Percentiles rank a stretch among this genome's conserved stretches.
These are phyloP conservation scores for Chaetomium sp. DNA, from an alignment of 2,329 filamentous ascomycete genomes.

Conservation along the genomic window DNA sequence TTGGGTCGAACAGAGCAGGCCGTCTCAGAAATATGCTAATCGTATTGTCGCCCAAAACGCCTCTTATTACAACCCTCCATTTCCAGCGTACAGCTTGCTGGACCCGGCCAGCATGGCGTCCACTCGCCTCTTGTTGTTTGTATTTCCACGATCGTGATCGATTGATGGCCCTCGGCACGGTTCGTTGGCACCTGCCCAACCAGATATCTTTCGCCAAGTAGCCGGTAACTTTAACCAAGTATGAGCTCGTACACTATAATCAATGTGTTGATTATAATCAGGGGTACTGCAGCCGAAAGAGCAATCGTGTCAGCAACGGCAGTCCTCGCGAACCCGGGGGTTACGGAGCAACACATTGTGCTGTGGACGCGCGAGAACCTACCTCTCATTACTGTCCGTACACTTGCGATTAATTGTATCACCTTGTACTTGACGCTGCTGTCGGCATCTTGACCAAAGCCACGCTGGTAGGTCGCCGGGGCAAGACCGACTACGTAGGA, in stretches of 20 bases:
- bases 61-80: no score
- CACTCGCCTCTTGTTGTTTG: no score
- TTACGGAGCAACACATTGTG: not conserved
- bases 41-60: no score
- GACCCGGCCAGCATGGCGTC: no score
- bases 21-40: no score
- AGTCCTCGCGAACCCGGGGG: no score
- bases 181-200: not conserved
- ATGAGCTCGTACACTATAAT: conserved; percentile 79
- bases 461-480: conserved; percentile 60
- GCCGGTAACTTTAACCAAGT: conserved; percentile 17
- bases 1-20: no score
- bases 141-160: no score
- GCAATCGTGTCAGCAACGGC: not conserved
- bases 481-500: conserved; percentile 79
- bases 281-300: conserved; percentile 53
- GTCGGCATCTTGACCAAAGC: conserved; percentile 68
- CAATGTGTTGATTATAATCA: conserved; percentile 75
- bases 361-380: conserved; percentile 32
- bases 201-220: not conserved
- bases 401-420: conserved; percentile 82
- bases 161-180: no score
- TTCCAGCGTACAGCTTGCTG: no score
- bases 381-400: conserved; percentile 92
- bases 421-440: conserved; percentile 79